Evolutionary conservation across 1,139 yeast genomes (phyloP).

Genomic region (Magnusiomyces tetraspermus): DNA sequence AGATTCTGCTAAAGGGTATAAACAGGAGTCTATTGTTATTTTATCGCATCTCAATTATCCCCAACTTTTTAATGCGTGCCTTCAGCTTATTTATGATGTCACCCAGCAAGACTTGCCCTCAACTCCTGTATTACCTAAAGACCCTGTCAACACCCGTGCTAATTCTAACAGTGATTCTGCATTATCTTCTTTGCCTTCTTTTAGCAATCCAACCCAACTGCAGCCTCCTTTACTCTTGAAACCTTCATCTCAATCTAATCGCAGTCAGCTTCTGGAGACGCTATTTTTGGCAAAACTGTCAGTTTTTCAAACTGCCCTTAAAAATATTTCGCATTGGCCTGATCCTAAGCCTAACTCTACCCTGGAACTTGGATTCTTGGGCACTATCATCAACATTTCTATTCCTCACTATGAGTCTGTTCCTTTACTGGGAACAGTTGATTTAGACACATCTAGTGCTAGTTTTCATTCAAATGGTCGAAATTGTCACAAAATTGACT

Average conservation of each 20-base stretch:
- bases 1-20: conserved; percentile 22
- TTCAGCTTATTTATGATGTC: conserved; percentile 17
- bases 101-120: conserved; percentile 12
- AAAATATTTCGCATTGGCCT: conserved; percentile 28
- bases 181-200: neutral
- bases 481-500: conserved; percentile 2
- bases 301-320: conserved; percentile 7
- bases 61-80: conserved; percentile 22
- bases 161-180: neutral
- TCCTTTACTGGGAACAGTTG: conserved; percentile 16
- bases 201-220: no score
- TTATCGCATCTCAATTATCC: conserved; percentile 24
- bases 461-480: conserved; percentile 8
- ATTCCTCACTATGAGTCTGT: conserved; percentile 16
- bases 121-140: neutral
- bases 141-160: neutral
- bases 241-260: neutral
- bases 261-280: neutral
- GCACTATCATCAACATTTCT: conserved; percentile 18
- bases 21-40: conserved; percentile 26
- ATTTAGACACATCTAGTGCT: conserved; percentile 9
- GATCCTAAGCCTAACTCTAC: conserved; percentile 17
- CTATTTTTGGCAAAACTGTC: conserved; percentile 3
- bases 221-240: neutral
- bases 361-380: conserved; percentile 25